phyloP scores from a whole-genome alignment of 176 grass and related monocot species.

The Carex scoparia region DNA sequence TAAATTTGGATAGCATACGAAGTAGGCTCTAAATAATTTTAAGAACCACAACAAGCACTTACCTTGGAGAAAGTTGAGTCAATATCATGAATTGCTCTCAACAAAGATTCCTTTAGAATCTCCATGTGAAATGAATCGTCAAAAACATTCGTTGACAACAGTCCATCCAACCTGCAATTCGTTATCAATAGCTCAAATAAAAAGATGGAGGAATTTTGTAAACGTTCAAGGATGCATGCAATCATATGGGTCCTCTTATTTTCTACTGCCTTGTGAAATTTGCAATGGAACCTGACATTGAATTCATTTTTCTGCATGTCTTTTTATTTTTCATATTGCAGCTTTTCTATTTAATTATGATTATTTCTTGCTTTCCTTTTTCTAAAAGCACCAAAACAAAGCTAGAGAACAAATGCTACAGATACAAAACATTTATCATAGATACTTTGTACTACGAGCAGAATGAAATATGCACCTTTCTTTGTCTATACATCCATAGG shows the following conservation, averaged over 20 bases:
- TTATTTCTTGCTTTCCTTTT: background rate
- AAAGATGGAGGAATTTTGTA: background rate
- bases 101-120: slow-evolving; percentile 83
- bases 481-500: slow-evolving; percentile 22
- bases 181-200: background rate
- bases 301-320: background rate
- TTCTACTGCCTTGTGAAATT: slow-evolving; percentile 1
- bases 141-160: slow-evolving; percentile 37
- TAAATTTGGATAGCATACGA: background rate
- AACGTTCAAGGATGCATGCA: background rate
- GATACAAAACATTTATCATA: background rate
- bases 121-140: slow-evolving; percentile 70
- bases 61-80: slow-evolving; percentile 94
- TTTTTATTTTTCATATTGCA: slow-evolving; percentile 2
- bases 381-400: background rate
- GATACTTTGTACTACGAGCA: background rate
- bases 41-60: slow-evolving; percentile 28
- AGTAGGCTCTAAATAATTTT: slow-evolving; percentile 16
- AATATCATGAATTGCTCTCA: slow-evolving; percentile 75
- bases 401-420: background rate
- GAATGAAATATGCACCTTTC: slow-evolving; percentile 25
- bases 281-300: background rate
- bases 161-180: background rate
- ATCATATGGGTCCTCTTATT: background rate
- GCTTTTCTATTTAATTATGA: background rate